Percentiles rank a stretch among this genome's conserved stretches.
Conservation (phyloP, 495 filamentous ascomycete genomes). For the Lasiosphaeria hispida region DNA sequence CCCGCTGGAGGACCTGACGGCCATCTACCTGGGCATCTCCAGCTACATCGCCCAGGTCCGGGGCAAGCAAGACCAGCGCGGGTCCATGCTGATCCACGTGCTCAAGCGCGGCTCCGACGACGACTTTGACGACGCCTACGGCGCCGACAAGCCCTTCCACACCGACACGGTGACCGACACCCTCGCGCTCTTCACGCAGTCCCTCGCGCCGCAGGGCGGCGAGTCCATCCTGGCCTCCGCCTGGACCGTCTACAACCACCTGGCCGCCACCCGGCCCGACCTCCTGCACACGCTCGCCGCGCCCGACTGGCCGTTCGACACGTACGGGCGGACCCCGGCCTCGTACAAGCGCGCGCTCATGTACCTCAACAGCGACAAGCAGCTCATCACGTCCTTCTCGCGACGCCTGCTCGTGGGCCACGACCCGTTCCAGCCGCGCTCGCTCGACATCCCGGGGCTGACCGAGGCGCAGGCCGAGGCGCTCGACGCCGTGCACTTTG, state of each 20-base stretch:
- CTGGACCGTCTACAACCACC: slow-evolving; percentile 54
- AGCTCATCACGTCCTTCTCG: slow-evolving; percentile 46
- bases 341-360: slow-evolving; percentile 45
- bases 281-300: slow-evolving; percentile 48
- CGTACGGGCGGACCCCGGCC: slow-evolving; percentile 29
- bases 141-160: slow-evolving; percentile 49
- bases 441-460: slow-evolving; percentile 46
- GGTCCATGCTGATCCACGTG: slow-evolving; percentile 28
- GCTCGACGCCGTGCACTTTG: slow-evolving; percentile 49
- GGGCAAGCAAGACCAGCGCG: slow-evolving; percentile 29
- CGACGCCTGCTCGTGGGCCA: slow-evolving; percentile 51
- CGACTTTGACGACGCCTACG: slow-evolving; percentile 21
- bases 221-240: slow-evolving; percentile 47
- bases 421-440: slow-evolving; percentile 42
- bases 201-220: slow-evolving; percentile 46
- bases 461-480: slow-evolving; percentile 47
- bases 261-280: slow-evolving; percentile 54
- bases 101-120: slow-evolving; percentile 23
- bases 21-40: slow-evolving; percentile 28
- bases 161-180: slow-evolving; percentile 60
- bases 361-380: slow-evolving; percentile 37
- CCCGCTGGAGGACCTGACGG: slow-evolving; percentile 20
- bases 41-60: slow-evolving; percentile 20
- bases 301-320: slow-evolving; percentile 47
- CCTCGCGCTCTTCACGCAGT: slow-evolving; percentile 53